Conservation (phyloP, 192 early-diverging fungal genomes). For the Backusella australiensis region DNA sequence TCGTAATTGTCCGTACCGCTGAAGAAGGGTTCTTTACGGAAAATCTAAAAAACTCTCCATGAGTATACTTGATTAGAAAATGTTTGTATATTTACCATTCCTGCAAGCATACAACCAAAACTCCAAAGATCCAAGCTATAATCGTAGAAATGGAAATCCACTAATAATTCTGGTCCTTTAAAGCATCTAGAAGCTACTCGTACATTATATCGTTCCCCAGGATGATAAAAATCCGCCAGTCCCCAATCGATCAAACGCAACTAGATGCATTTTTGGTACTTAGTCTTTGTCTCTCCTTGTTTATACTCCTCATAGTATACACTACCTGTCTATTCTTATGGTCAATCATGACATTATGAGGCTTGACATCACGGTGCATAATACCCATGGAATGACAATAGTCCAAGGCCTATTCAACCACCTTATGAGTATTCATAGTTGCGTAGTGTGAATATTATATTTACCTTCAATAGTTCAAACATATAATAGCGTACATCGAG, state of each 20-base stretch:
- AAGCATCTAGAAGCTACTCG: constrained; percentile 98
- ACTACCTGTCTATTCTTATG: constrained; percentile 77
- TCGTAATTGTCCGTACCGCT: constrained; percentile 98
- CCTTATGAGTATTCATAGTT: not conserved
- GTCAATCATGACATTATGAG: constrained; percentile 99
- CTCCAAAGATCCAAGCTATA: constrained; percentile 99
- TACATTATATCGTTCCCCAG: constrained; percentile 95
- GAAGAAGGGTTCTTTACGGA: constrained; percentile 99
- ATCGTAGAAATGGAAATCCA: constrained; percentile 98
- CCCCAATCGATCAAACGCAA: constrained; percentile 99
- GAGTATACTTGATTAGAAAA: not conserved
- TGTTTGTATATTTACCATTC: constrained; percentile 67
- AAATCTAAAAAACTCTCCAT: constrained; percentile 61
- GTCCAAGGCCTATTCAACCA: constrained; percentile 74
- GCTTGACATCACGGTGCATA: constrained; percentile 99
- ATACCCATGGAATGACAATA: constrained; percentile 98
- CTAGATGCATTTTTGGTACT: constrained; percentile 30
- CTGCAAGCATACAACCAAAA: constrained; percentile 98
- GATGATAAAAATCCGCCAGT: constrained; percentile 98
- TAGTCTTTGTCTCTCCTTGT: not conserved
- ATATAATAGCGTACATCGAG: constrained; percentile 97
- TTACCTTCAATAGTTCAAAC: constrained; percentile 89
- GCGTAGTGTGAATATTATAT: not conserved
- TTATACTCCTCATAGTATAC: not conserved
- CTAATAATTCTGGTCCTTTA: constrained; percentile 97